Evolutionary conservation across 1,284 basidiomycete genomes (phyloP).

Genomic region (Puccinia hordei): DNA sequence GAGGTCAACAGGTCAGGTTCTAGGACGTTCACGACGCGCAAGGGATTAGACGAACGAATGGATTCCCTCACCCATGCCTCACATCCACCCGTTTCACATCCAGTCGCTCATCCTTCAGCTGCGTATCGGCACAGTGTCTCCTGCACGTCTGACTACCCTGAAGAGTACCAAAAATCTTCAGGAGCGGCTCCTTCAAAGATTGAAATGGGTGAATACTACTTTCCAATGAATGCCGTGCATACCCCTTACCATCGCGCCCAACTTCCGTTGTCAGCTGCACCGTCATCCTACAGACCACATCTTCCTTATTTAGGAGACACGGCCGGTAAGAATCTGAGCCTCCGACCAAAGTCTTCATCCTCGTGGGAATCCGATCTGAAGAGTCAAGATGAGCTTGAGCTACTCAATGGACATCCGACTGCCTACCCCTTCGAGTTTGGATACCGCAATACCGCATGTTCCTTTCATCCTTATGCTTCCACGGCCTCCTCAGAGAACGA

Average conservation of each 20-base stretch:
- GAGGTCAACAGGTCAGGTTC: not conserved
- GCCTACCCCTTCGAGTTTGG: slow-evolving; percentile 15
- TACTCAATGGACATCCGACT: not conserved
- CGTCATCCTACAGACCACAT: not conserved
- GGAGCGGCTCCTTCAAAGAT: slow-evolving; percentile 6
- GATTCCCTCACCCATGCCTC: slow-evolving; percentile 3
- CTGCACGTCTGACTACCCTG: slow-evolving; percentile 13
- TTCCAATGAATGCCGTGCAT: slow-evolving; percentile 15
- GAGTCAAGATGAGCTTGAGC: slow-evolving; percentile 19
- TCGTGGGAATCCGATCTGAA: slow-evolving; percentile 4
- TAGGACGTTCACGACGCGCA: not conserved
- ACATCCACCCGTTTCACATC: slow-evolving; percentile 10
- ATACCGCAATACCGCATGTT: not conserved
- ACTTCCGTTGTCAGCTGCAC: not conserved
- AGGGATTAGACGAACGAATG: slow-evolving; percentile 1
- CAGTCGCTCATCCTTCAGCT: slow-evolving; percentile 17
- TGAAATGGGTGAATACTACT: slow-evolving; percentile 29
- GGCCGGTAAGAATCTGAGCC: not conserved
- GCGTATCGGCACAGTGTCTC: slow-evolving; percentile 5
- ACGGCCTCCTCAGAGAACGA: slow-evolving; percentile 19
- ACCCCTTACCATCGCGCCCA: slow-evolving; percentile 18
- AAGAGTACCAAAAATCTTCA: slow-evolving; percentile 19
- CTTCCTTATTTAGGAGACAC: slow-evolving; percentile 3
- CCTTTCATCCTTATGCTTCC: slow-evolving; percentile 2
- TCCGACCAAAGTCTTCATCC: slow-evolving; percentile 2